Evolutionary conservation across 257 asterid genomes (phyloP).

Genomic region (Leptodermis oblonga): DNA sequence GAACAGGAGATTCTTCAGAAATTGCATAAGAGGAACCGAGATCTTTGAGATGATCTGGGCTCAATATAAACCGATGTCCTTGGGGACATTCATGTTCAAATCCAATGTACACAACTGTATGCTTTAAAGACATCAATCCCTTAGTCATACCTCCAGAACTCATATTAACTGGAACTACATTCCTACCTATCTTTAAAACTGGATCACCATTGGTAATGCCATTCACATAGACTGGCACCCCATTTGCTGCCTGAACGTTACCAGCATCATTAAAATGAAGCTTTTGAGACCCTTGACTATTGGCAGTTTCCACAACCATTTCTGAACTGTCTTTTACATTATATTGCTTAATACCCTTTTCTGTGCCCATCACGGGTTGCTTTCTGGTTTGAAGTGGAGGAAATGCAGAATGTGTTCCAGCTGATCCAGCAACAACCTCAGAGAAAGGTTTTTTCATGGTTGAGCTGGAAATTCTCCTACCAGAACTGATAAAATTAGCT

Average conservation of each 20-base stretch:
- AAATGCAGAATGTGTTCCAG: conserved; percentile 56
- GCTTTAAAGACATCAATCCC: conserved; percentile 35
- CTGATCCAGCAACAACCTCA: conserved; percentile 92
- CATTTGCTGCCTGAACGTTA: conserved; percentile 25
- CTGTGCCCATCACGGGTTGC: conserved; percentile 42
- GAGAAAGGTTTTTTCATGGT: conserved; percentile 78
- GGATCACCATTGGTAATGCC: conserved; percentile 28
- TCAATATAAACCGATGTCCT: conserved; percentile 87
- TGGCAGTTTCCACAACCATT: conserved; percentile 34
- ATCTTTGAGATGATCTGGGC: conserved; percentile 61
- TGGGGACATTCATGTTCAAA: conserved; percentile 92
- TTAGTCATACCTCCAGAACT: conserved; percentile 27
- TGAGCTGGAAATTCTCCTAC: conserved; percentile 46
- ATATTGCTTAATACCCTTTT: conserved; percentile 43
- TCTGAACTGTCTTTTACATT: conserved; percentile 29
- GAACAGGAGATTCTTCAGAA: conserved; percentile 45
- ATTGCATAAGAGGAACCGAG: conserved; percentile 57
- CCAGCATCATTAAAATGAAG: conserved; percentile 24
- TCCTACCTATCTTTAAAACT: conserved; percentile 41
- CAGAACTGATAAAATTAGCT: conserved; percentile 30
- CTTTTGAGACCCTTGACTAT: conserved; percentile 37
- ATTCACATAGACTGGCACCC: conserved; percentile 26
- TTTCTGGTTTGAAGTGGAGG: conserved; percentile 74
- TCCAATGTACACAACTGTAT: conserved; percentile 54
- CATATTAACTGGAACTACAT: conserved; percentile 32